phyloP scores from a whole-genome alignment of 176 grass and related monocot genomes.

The Chloris gayana region DNA sequence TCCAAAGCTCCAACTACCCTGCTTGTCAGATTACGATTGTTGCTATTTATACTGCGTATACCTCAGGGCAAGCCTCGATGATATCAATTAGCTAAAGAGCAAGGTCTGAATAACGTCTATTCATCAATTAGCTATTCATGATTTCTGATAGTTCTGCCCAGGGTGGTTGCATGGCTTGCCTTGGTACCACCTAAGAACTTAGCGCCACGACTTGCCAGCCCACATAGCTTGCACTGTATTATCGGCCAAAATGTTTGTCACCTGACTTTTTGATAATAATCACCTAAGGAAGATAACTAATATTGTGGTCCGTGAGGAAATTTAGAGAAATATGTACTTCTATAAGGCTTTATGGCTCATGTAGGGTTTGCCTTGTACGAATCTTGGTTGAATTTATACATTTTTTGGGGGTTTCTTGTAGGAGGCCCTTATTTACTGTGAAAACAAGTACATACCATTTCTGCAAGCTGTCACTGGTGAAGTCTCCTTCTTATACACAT shows the following conservation, averaged over 20 bases:
- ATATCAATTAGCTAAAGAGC: background rate
- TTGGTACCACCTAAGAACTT: background rate
- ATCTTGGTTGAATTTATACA: constrained; percentile 11
- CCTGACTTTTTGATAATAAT: background rate
- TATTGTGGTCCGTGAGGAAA: background rate
- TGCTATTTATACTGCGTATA: background rate
- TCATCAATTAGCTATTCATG: background rate
- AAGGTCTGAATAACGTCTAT: background rate
- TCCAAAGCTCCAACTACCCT: background rate
- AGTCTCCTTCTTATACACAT: constrained; percentile 38
- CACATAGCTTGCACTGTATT: background rate
- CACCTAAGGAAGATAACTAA: background rate
- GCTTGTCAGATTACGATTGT: background rate
- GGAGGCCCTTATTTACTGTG: constrained; percentile 73
- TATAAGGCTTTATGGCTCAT: constrained; percentile 24
- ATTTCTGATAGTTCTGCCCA: background rate
- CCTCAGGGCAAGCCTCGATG: background rate
- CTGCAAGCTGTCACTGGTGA: constrained; percentile 92
- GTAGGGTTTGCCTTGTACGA: background rate
- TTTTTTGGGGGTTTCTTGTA: constrained; percentile 35
- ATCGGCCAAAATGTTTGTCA: background rate
- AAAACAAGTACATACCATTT: constrained; percentile 86
- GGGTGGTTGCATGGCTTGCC: background rate
- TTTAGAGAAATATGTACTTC: background rate
- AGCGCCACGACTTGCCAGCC: background rate